These are phyloP conservation scores for Neocatenulostroma microsporum DNA, from an alignment of 2,329 filamentous ascomycete genomes.

Conservation along the genomic window DNA sequence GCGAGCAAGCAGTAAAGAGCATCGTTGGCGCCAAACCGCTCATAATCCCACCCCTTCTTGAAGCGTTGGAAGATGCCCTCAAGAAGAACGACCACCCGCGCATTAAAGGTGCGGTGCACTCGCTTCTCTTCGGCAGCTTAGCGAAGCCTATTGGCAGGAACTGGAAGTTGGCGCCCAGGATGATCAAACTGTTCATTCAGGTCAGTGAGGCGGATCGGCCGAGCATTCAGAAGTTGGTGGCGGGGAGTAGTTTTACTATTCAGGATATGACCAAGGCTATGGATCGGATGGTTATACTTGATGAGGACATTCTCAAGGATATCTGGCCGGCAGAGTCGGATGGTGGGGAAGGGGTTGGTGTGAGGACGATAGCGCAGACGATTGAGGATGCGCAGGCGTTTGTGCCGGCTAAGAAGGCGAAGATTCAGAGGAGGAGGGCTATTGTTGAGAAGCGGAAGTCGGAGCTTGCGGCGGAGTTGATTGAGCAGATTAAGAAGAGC, in stretches of 20 bases:
- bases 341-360: conserved; percentile 23
- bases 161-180: conserved; percentile 88
- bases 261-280: conserved; percentile 87
- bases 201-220: conserved; percentile 86
- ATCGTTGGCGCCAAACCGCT: conserved; percentile 80
- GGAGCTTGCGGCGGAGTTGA: conserved; percentile 70
- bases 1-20: conserved; percentile 87
- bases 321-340: conserved; percentile 53
- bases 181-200: conserved; percentile 83
- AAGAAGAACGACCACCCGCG: conserved; percentile 74
- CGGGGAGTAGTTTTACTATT: conserved; percentile 72
- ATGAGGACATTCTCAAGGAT: conserved; percentile 60
- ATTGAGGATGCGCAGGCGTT: conserved; percentile 51
- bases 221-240: conserved; percentile 84
- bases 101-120: conserved; percentile 92
- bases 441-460: conserved; percentile 79
- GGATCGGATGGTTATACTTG: conserved; percentile 76
- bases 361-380: conserved; percentile 26
- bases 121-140: conserved; percentile 78
- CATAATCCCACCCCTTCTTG: conserved; percentile 80
- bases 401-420: conserved; percentile 61
- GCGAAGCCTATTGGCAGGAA: conserved; percentile 81
- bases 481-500: conserved; percentile 65
- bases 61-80: conserved; percentile 69
- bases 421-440: conserved; percentile 65